phyloP scores from a whole-genome alignment of 2,329 filamentous ascomycete genomes.

The Chlorencoelia australis region DNA sequence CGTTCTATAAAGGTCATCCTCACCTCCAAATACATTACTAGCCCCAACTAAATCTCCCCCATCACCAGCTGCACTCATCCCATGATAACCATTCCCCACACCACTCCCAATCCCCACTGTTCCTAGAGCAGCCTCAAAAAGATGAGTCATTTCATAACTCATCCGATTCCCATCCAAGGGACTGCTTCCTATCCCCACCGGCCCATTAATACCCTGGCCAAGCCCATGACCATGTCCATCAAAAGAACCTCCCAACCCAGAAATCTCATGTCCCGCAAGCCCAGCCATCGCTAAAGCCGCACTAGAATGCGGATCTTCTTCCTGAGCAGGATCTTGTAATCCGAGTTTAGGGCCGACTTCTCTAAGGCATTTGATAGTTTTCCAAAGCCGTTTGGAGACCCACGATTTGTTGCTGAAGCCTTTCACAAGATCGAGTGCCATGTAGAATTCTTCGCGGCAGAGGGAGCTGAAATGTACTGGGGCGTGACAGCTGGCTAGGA shows the following conservation, averaged over 20 bases:
- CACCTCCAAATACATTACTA: conserved; percentile 25
- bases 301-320: conserved; percentile 40
- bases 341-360: conserved; percentile 63
- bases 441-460: conserved; percentile 69
- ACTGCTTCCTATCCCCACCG: conserved; percentile 14
- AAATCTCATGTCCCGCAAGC: conserved; percentile 33
- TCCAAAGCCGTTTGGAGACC: conserved; percentile 65
- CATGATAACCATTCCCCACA: conserved; percentile 11
- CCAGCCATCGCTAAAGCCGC: conserved; percentile 47
- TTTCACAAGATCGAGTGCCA: conserved; percentile 64
- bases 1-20: conserved; percentile 27
- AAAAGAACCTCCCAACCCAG: conserved; percentile 12
- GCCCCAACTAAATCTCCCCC: conserved; percentile 12
- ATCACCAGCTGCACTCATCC: conserved; percentile 12
- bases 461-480: conserved; percentile 58
- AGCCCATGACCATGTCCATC: conserved; percentile 6
- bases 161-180: conserved; percentile 28
- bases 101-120: conserved; percentile 14
- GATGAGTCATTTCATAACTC: conserved; percentile 28
- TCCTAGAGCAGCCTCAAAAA: conserved; percentile 27
- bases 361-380: conserved; percentile 54
- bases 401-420: conserved; percentile 62
- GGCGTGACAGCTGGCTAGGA: conserved; percentile 66
- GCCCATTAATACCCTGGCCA: conserved; percentile 1
- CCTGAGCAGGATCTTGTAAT: conserved; percentile 11